These are phyloP conservation scores for Periconia sp. DNA, from an alignment of 2,329 filamentous ascomycete genomes.

Conservation along the genomic window DNA sequence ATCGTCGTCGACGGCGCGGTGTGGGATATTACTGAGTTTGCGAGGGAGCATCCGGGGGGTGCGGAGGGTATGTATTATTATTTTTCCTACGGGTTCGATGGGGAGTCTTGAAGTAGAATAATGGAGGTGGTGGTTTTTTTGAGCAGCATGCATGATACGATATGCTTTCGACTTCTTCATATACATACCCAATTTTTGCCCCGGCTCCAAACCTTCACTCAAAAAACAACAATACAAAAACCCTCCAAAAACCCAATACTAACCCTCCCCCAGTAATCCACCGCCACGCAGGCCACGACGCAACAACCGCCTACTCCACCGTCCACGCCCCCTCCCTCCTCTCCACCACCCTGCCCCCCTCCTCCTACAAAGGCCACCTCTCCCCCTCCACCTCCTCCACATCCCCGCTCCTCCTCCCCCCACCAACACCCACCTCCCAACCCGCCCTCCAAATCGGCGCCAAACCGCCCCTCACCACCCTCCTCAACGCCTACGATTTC, in stretches of 20 bases:
- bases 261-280: constrained; percentile 12
- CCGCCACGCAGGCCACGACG: constrained; percentile 23
- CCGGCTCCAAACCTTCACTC: too few relatives aligned
- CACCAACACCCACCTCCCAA: constrained; percentile 6
- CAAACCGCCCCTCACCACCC: constrained; percentile 42
- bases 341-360: constrained; percentile 33
- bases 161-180: too few relatives aligned
- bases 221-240: not conserved
- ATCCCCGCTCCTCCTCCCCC: constrained; percentile 6
- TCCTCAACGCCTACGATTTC: constrained; percentile 49
- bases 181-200: too few relatives aligned
- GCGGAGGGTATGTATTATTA: constrained; percentile 26
- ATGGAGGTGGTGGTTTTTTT: too few relatives aligned
- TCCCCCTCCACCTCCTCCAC: constrained; percentile 2
- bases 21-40: constrained; percentile 66
- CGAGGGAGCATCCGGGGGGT: constrained; percentile 60
- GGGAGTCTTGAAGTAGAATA: too few relatives aligned
- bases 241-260: not conserved
- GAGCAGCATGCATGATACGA: too few relatives aligned
- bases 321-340: constrained; percentile 51
- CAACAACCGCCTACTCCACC: constrained; percentile 49
- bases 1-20: constrained; percentile 66
- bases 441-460: constrained; percentile 4
- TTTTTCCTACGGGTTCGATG: too few relatives aligned
- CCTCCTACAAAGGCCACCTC: constrained; percentile 28